Evolutionary conservation across 106 monocot genomes (phyloP).

Genomic region (Dactylorhiza incarnata): DNA sequence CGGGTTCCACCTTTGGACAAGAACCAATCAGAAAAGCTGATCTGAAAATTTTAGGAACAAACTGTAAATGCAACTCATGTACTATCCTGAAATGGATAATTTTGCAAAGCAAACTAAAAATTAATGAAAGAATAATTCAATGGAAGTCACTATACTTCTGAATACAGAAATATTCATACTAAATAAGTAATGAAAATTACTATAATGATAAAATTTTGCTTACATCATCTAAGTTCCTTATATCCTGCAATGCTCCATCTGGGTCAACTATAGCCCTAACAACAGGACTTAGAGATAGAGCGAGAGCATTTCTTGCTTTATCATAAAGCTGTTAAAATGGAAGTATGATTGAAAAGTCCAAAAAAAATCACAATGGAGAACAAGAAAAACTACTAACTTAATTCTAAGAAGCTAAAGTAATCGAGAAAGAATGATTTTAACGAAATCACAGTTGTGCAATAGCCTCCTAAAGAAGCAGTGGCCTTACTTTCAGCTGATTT

Average conservation of each 20-base stretch:
- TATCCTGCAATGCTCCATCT: constrained; percentile 80
- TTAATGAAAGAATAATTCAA: background rate
- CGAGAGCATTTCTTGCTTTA: constrained; percentile 96
- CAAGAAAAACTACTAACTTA: background rate
- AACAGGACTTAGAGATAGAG: constrained; percentile 94
- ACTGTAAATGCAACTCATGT: background rate
- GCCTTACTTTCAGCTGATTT: constrained; percentile 73
- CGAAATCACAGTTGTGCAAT: background rate
- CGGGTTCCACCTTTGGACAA: constrained; percentile 98
- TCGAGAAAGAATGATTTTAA: background rate
- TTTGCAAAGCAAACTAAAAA: background rate
- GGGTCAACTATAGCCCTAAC: constrained; percentile 89
- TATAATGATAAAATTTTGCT: constrained; percentile 6
- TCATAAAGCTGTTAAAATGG: constrained; percentile 62
- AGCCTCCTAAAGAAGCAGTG: background rate
- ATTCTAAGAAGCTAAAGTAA: background rate
- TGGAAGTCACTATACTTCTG: constrained; percentile 1
- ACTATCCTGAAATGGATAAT: background rate
- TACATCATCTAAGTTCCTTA: constrained; percentile 82
- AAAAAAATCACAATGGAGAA: background rate
- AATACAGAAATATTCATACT: too few species aligned
- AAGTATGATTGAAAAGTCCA: background rate
- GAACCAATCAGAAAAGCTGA: constrained; percentile 96
- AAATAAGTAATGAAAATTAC: background rate
- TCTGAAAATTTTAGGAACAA: constrained; percentile 26